phyloP scores from a whole-genome alignment of 225 moss, liverwort and hornwort species.

The Marchantia polymorpha region DNA sequence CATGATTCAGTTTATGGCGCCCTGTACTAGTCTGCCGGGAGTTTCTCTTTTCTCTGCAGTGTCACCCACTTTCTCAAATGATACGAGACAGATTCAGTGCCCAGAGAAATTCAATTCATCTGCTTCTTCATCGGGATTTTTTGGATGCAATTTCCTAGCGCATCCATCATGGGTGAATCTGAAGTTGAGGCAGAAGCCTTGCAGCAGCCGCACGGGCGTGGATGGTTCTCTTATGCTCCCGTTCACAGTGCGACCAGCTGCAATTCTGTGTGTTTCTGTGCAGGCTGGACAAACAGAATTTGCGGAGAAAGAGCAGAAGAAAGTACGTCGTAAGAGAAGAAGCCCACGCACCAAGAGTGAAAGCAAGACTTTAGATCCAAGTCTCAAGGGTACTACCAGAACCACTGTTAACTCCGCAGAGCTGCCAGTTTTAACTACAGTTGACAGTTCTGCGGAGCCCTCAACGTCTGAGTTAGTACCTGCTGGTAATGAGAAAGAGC shows the following conservation, averaged over 20 bases:
- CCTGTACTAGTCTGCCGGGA: constrained; percentile 5
- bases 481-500: not conserved
- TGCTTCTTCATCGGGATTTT: constrained; percentile 9
- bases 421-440: not conserved
- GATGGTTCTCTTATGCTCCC: constrained; percentile 5
- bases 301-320: constrained; percentile 13
- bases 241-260: constrained; percentile 4
- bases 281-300: constrained; percentile 4
- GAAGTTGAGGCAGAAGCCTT: constrained; percentile 9
- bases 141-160: constrained; percentile 15
- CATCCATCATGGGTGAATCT: constrained; percentile 26
- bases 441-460: not conserved
- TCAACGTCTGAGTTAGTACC: not conserved
- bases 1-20: constrained; percentile 23
- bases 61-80: not conserved
- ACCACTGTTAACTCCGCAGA: not conserved
- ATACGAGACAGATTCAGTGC: not conserved
- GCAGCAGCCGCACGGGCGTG: constrained; percentile 14
- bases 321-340: constrained; percentile 25
- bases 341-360: constrained; percentile 25
- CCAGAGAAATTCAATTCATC: constrained; percentile 1
- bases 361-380: not conserved
- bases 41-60: constrained; percentile 4
- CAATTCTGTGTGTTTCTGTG: not conserved
- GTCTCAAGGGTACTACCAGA: not conserved